These are phyloP conservation scores for Pterulicium gracile DNA, from an alignment of 1,284 basidiomycete species.

Conservation along the genomic window DNA sequence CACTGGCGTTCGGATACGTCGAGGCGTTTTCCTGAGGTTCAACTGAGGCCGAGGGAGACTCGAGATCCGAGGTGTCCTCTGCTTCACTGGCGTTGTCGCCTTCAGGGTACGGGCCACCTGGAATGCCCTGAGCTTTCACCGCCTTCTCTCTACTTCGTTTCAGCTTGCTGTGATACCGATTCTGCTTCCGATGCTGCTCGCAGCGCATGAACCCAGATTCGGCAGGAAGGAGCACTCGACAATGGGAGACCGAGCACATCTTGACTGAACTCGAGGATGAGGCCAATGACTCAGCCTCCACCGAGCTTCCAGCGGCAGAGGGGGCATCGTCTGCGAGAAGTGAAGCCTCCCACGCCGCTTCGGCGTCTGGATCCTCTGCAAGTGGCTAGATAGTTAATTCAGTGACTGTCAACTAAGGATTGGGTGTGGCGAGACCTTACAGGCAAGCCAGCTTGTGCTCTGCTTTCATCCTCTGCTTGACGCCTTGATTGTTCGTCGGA, in stretches of 20 bases:
- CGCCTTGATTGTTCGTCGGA: slow-evolving; percentile 27
- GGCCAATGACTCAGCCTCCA: slow-evolving; percentile 7
- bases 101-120: slow-evolving; percentile 9
- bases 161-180: slow-evolving; percentile 39
- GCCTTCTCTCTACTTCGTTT: slow-evolving; percentile 38
- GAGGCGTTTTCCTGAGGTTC: too few relatives aligned
- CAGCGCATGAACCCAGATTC: slow-evolving; percentile 40
- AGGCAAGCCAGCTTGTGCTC: slow-evolving; percentile 23
- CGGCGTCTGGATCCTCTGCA: slow-evolving; percentile 22
- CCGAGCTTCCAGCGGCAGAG: too few relatives aligned
- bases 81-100: too few relatives aligned
- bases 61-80: not conserved
- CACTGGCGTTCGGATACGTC: too few relatives aligned
- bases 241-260: slow-evolving; percentile 50
- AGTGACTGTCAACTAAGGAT: slow-evolving; percentile 1
- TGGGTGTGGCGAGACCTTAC: slow-evolving; percentile 15
- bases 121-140: slow-evolving; percentile 23
- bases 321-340: slow-evolving; percentile 22
- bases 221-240: slow-evolving; percentile 36
- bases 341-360: slow-evolving; percentile 24
- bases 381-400: slow-evolving; percentile 17
- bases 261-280: slow-evolving; percentile 21
- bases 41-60: slow-evolving; percentile 2
- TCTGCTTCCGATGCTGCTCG: slow-evolving; percentile 42
- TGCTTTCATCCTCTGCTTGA: slow-evolving; percentile 26